Evolutionary conservation across 2,329 filamentous ascomycete genomes (phyloP), one percentile per base, ranked within the genome.

Genomic region (Exserohilum turcica): DNA sequence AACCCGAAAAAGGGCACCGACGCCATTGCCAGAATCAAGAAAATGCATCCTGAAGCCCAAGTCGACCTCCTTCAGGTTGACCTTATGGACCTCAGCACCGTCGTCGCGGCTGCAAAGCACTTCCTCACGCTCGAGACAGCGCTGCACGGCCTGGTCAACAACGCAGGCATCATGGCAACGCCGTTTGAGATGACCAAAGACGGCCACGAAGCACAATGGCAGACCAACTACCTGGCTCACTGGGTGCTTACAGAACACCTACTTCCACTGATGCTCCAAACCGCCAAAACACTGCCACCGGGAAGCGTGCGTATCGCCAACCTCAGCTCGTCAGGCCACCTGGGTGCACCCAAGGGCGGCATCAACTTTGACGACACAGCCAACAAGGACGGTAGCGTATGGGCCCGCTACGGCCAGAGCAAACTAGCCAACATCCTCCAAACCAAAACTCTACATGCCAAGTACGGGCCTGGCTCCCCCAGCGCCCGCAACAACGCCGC

Each of bases 121-220:
- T 58, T 70, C 16, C 46, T 61, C 3, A 28, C 55, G 8, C 66
- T 70, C 9, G 52, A 64, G n/a, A 43, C 52, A 5, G 62, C 9
- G 2, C 65, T 79, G 10, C 73, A 79, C 54, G 65, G 78, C 36
- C 63, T 79, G 6, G 67, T 78, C 48, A 67, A 72, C 55, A 79
- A 79, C 51, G 77, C 77, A 2, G 66, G 60, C 12, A 62, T 68
- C 18, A 68, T 68, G 66, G 74, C 74, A n/a, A 65, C 74, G 28
- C 70, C 57, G 1, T 64, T 38, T 19, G 40, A 37, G 12, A 44
- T 49, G 10, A 78, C 75, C 1, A 56, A 65, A 19, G 76, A 80
- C 35, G 77, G 77, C 24, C 76, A 77, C 58, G 78, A 81, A 59
- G 62, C 73, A 10, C 77, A 80, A 40, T 76, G 79, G 53, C 78